phyloP scores from a whole-genome alignment of 106 monocot species.

The Cymbidium sinense region DNA sequence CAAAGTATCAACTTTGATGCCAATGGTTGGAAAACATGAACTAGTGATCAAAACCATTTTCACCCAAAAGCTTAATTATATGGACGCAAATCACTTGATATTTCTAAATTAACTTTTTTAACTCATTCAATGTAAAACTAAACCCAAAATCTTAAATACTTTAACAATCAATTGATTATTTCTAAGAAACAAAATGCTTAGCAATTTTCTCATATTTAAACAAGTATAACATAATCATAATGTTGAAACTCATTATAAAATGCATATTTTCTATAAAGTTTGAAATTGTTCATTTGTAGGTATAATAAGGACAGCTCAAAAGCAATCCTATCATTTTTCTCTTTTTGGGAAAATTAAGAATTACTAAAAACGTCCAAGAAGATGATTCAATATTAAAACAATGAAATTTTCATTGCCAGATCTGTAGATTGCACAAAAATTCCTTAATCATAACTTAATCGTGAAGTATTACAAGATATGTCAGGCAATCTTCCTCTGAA shows the following conservation, averaged over 20 bases:
- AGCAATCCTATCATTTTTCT: not conserved
- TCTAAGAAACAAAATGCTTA: not conserved
- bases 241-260: not conserved
- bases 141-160: too few species aligned
- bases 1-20: too few species aligned
- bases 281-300: not conserved
- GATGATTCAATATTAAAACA: not conserved
- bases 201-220: not conserved
- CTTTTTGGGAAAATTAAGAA: not conserved
- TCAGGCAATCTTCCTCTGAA: not conserved
- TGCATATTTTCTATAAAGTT: not conserved
- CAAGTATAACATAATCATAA: not conserved
- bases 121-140: too few species aligned
- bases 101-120: too few species aligned
- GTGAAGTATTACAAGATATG: not conserved
- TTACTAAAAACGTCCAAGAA: not conserved
- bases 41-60: too few species aligned
- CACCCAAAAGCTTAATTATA: too few species aligned
- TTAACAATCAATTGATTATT: not conserved
- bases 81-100: too few species aligned
- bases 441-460: not conserved
- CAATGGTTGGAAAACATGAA: too few species aligned
- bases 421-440: not conserved
- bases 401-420: not conserved
- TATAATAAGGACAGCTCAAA: too few species aligned